phyloP scores from a whole-genome alignment of 257 asterid genomes.

The Nicotiana benthamiana region DNA sequence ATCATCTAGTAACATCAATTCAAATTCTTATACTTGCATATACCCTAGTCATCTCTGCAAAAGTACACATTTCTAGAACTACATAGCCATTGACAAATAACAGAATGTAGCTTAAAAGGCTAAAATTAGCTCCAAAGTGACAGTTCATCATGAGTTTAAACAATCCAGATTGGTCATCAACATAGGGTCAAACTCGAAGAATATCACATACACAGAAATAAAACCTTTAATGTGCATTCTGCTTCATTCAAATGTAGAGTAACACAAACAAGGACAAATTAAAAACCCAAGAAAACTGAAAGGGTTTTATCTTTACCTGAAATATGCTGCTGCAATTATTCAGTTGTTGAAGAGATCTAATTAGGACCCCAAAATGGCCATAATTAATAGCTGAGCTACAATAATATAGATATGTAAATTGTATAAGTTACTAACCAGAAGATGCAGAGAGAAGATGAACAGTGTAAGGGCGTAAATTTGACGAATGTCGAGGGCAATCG shows the following conservation, averaged over 20 bases:
- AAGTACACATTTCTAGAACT: neutral
- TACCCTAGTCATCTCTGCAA: neutral
- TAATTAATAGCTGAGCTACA: neutral
- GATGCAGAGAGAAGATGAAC: neutral
- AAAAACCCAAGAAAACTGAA: neutral
- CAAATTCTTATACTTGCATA: neutral
- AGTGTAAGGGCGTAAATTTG: constrained; percentile 1
- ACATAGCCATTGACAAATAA: neutral
- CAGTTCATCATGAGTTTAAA: neutral
- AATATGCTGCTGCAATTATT: neutral
- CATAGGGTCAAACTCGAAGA: neutral
- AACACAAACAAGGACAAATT: neutral
- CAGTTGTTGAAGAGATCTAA: constrained; percentile 3
- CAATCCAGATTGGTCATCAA: neutral
- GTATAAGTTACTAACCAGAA: neutral
- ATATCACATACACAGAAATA: neutral
- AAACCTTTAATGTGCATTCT: neutral
- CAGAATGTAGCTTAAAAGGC: neutral
- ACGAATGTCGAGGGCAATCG: neutral
- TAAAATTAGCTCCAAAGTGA: neutral
- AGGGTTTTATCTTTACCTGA: constrained; percentile 1
- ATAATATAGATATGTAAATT: neutral
- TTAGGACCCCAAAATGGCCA: neutral
- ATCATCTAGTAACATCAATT: neutral
- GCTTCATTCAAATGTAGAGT: neutral